These are phyloP conservation scores for Colletotrichum lindemuthianum DNA, from an alignment of 2,329 filamentous ascomycete genomes.

Conservation along the genomic window DNA sequence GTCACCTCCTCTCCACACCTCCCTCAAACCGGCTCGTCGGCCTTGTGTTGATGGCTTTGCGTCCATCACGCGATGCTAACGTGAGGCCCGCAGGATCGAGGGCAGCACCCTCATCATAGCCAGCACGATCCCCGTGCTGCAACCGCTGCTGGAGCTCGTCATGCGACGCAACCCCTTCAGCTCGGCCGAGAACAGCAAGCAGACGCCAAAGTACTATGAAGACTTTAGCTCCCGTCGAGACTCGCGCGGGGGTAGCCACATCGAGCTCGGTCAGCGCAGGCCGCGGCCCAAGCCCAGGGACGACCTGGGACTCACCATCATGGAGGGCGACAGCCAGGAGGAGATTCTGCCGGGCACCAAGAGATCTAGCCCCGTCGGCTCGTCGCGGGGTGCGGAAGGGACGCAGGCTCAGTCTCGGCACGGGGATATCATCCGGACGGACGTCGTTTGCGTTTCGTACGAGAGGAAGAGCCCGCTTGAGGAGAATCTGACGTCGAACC, in stretches of 20 bases:
- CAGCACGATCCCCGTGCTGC: constrained; percentile 47
- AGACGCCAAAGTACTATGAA: constrained; percentile 7
- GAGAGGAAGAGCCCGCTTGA: not conserved
- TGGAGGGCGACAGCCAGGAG: constrained; percentile 35
- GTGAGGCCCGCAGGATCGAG: constrained; percentile 41
- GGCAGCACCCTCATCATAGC: constrained; percentile 48
- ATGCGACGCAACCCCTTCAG: constrained; percentile 19
- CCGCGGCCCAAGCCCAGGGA: constrained; percentile 25
- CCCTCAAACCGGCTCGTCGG: no score
- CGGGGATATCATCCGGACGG: constrained; percentile 21
- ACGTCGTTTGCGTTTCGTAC: constrained; percentile 31
- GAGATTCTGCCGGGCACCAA: constrained; percentile 14
- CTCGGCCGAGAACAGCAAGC: not conserved
- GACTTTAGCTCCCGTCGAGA: not conserved
- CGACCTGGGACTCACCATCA: constrained; percentile 33
- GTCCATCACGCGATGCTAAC: constrained; percentile 11
- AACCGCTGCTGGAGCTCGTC: constrained; percentile 39
- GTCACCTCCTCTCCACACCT: no score
- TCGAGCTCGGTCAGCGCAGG: constrained; percentile 33
- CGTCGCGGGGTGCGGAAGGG: not conserved
- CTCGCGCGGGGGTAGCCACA: constrained; percentile 5
- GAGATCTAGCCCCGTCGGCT: not conserved
- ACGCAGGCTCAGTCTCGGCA: not conserved
- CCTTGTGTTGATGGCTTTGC: not conserved
- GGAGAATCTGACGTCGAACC: not conserved